Evolutionary conservation across 495 filamentous ascomycete species (phyloP), one percentile per base, ranked within the genome.

Genomic region (Aspergillus nidulans): DNA sequence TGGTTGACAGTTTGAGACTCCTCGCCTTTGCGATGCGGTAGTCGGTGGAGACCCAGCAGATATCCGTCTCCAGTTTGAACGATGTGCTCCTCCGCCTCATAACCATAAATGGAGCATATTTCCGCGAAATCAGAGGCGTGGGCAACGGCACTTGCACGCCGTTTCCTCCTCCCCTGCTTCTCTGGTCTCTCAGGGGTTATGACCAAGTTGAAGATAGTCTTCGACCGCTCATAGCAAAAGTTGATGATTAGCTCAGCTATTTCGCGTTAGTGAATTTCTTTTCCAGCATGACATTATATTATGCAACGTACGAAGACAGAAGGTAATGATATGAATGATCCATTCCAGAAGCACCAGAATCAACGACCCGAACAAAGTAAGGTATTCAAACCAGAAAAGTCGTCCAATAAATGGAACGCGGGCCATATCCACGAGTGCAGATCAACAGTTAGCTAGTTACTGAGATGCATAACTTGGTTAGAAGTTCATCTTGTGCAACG

Each of bases 41-140:
- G 69, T 15, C 94, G 83, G 71, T 98, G 94, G 53, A 98, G 68
- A 10, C 92, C 92, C 6, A 98, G 84, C 19, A 98, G 77, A 69
- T 96, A 98, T 4, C 94, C 94, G 77, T 98, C 94, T 42, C 80
- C 79, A 1, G 94, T 98, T 72, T 96, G 92, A 20, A 96, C 86
- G 25, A 98, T 84, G 69, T 98, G 94, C 69, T 98, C 94, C 66
- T 98, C 94, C 10, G 92, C 86, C 62, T 89, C 85, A 66, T 95
- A 98, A 24, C 89, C 91, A 64, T 85, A 95, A 21, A 95, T 73
- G 25, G 85, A 82, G 68, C 95, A 97, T 8, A 98, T 79, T 62
- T 97, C 95, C 23, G 89, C 85, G 61, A 98, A 97, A 58, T 97
- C 94, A 26, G 87, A 85, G 12, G 92, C 89, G 59, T 89, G 75